These are phyloP conservation scores for Lactarius tabidus DNA, from an alignment of 768 basidiomycete species.

Conservation along the genomic window DNA sequence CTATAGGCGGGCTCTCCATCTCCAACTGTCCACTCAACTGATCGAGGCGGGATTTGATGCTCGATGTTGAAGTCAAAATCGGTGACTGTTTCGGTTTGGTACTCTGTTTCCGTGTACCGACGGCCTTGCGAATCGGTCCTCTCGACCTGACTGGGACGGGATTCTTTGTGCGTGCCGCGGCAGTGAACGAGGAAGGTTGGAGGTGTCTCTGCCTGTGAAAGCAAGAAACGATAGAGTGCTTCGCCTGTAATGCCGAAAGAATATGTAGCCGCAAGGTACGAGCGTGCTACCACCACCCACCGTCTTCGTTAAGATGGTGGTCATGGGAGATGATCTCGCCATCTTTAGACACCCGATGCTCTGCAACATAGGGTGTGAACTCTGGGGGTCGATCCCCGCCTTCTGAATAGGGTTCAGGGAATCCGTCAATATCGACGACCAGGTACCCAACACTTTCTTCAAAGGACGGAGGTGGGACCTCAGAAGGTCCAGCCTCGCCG, in stretches of 20 bases:
- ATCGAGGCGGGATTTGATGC: conserved; percentile 37
- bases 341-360: conserved; percentile 45
- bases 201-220: conserved; percentile 46
- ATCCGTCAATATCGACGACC: conserved; percentile 29
- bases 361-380: conserved; percentile 61
- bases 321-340: conserved; percentile 69
- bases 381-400: conserved; percentile 47
- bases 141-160: conserved; percentile 45
- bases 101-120: conserved; percentile 39
- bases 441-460: conserved; percentile 26
- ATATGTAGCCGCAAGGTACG: conserved; percentile 11
- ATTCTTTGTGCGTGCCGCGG: conserved; percentile 55
- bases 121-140: conserved; percentile 35
- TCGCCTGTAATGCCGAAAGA: conserved; percentile 43
- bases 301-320: conserved; percentile 61
- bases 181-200: conserved; percentile 48
- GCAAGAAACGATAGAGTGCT: conserved; percentile 69
- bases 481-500: conserved; percentile 16
- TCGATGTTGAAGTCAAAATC: conserved; percentile 72
- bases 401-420: conserved; percentile 27
- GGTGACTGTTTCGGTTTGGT: conserved; percentile 53
- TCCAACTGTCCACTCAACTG: conserved; percentile 55
- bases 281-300: conserved; percentile 31
- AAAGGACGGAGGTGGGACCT: conserved; percentile 22
- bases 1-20: conserved; percentile 64